Base-by-base conservation (phyloP, 306 rosid species). In the Astragalus membranaceus region DNA sequence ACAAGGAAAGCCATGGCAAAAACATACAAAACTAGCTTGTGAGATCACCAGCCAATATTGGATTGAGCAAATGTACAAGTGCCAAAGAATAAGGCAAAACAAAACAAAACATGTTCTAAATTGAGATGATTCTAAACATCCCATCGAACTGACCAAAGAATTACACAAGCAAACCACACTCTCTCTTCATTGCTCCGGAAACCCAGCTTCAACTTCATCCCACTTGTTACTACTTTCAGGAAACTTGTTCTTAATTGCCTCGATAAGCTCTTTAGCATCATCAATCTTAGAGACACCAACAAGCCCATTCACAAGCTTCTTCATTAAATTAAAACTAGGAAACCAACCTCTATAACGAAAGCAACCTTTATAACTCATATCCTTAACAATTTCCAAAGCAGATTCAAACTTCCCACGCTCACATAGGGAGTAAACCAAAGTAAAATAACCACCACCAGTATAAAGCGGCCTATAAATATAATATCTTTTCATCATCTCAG, bases 191-290 rank as follows among this genome's bases (percentile, higher is more conserved):
- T 72, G 82, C 74, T 79, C 83, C 43, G 90, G 73, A 78, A 94
- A 77, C 14, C 79, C 88, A 29, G 91, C 86, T 81, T 90, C 96
- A 59, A 90, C 32, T 63, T 85, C 90, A 56, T 78, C 76, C 98
- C 98, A 90, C 79, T 6, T 71, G 10, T 85, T 87, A 26, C 51
- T 81, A 54, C 73, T 84, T n/a, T 0, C 84, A 0, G 85, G 1
- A 49, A 88, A 83, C 72, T 68, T 90, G 68, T 80, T 92, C 86
- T 87, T 94, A 33, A 87, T 65, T 67, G 66, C 79, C 70, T 84
- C 80, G 72, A 94, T 39, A 39, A 94, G 44, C 65, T 84, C 87
- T 29, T 77, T 75, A 0, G 97, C 97, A 49, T 84, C 88, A 8
- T 83, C 81, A 5, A 87, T 82, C 82, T 78, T 35, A 35, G 84